Base-by-base conservation (phyloP, 495 filamentous ascomycete species). In the Neurospora sp. region DNA sequence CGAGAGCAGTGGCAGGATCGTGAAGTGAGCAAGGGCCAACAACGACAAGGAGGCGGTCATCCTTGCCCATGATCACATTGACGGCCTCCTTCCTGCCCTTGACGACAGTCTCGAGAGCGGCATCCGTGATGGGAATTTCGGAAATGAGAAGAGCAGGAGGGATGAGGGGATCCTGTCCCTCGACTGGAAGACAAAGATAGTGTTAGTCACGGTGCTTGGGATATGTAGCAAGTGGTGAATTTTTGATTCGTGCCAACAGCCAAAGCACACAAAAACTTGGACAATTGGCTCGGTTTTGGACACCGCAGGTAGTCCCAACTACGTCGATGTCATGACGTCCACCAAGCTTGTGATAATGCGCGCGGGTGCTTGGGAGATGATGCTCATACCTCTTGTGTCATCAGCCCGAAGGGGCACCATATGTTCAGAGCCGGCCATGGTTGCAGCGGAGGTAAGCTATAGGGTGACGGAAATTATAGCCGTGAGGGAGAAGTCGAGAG, bases 1-100 rank as follows among this genome's bases (percentile, higher is more conserved):
- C 96, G 73, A 95, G 86, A 3, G 96, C 96, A 12, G 89, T 89
- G 31, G 86, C 89, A 2, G 96, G 96, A 82, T 99, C 96, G 85
- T 99, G 96, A 79, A 99, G 94, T 65, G 94, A 98, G 87, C 96
- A 99, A 39, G 96, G 96, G 2, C 96, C 96, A 77, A 96, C 92
- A 70, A 99, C 89, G 74, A 98, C 96, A 73, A 99, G 89, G 7
- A 99, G 91, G 69, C 94, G 93, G 85, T 97, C 93, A 78, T 91
- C 90, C 11, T 80, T 82, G 71, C 87, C 88, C 80, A 92, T 94
- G 73, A 98, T 92, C 79, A 98, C 91, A 31, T 89, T 85, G 71
- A 94, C 86, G 73, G 94, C 91, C 77, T 97, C 93, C 75, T 87
- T 88, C 71, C 96, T 93, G 75, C 94, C 96, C 76, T 89, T 84